Evolutionary conservation across 2,329 filamentous ascomycete genomes (phyloP), one percentile per base, ranked within the genome.

Genomic region (Exophiala xenobiotica): DNA sequence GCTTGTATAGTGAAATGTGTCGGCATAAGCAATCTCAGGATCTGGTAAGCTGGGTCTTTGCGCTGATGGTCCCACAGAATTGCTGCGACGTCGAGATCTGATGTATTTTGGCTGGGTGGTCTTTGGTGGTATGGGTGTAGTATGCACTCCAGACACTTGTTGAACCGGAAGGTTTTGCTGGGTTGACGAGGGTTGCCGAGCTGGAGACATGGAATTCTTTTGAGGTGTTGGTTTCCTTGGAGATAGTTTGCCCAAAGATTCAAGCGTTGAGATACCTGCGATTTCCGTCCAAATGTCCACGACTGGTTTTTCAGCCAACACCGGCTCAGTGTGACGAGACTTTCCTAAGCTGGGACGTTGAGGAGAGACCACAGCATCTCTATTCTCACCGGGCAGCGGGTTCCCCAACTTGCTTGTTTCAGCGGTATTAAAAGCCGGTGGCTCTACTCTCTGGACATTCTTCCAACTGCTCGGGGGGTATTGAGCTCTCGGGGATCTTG

Each of bases 1-100:
- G 18, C 33, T 42, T 8, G 56, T 60, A 43, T 51, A 62, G 35
- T 60, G 49, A 39, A 55, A 59, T 24, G 46, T 50, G 16, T 53
- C 47, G 11, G 48, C 46, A 26, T 59, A 59, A 4, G 46, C 54
- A 37, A 45, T 27, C 38, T 53, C 49, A 4, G 57, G 51, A 26
- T 49, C 51, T 31, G 57, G 54, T 26, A 59, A 45, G 12, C 11
- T 16, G 14, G 37, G 14, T 24, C 37, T 27, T 20, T 8, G 8
- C 27, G 18, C 2, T 11, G 27, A 39, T 22, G 14, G 19, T 22
- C 24, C 6, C 3, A 33, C n/a, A 27, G 40, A 27, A 23, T 44
- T 29, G 4, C 41, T 33, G 27, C 41, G 41, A 19, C 24, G 41
- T 33, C 27, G 16, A 18, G 19, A 20, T n/a, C 40, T 14, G 26